These are phyloP conservation scores for Microsporum ferrugineum DNA, from an alignment of 2,329 filamentous ascomycete genomes.

Conservation along the genomic window DNA sequence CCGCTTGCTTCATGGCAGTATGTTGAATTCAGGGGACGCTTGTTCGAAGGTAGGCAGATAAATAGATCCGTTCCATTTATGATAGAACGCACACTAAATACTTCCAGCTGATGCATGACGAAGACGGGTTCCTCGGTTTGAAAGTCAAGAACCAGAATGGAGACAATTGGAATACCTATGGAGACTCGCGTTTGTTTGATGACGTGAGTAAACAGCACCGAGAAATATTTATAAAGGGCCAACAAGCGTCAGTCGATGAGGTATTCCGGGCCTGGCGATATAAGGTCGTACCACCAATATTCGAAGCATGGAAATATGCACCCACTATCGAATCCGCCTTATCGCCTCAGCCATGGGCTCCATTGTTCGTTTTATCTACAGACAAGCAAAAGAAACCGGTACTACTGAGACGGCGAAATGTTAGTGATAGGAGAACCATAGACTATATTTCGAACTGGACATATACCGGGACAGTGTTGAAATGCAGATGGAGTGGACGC, in stretches of 20 bases:
- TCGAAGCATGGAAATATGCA: constrained; percentile 4
- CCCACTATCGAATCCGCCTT: constrained; percentile 1
- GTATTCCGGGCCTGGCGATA: not conserved
- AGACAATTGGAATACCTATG: not conserved
- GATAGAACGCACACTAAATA: not conserved
- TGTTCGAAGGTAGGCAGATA: constrained; percentile 1
- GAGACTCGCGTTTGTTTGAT: not conserved
- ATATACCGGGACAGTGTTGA: not conserved
- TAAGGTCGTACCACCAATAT: not conserved
- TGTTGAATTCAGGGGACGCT: not conserved
- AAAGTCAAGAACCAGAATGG: constrained; percentile 1
- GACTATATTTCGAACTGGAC: constrained; percentile 5
- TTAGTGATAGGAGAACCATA: not conserved
- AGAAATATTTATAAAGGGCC: constrained; percentile 1
- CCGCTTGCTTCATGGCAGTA: not conserved
- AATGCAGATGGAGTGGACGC: constrained; percentile 2
- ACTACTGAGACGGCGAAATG: not conserved
- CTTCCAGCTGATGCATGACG: constrained; percentile 3
- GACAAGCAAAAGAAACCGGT: not conserved
- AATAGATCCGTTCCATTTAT: not conserved
- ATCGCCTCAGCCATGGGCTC: not conserved
- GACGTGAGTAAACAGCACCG: constrained; percentile 2
- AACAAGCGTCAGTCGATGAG: constrained; percentile 2
- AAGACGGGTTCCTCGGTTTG: not conserved
- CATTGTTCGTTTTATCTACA: not conserved